Evolutionary conservation across 768 basidiomycete species (phyloP), one percentile per base, ranked within the genome.

Genomic region (Boletus eberwhitei): DNA sequence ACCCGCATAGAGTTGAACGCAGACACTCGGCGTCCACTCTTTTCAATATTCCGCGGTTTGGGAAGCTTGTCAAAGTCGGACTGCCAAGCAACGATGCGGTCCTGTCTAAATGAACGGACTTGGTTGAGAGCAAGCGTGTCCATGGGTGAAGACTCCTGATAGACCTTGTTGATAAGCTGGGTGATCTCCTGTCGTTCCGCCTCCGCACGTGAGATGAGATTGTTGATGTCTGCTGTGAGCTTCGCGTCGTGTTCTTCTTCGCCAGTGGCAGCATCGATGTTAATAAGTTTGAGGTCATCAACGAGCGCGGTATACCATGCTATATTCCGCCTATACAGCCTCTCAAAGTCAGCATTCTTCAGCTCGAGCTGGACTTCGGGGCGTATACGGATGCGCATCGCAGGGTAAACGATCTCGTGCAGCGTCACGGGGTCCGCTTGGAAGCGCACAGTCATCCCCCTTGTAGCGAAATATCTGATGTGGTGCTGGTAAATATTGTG

Each of bases 81-180:
- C 70, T 99, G 94, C 91, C 95, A 98, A n/a, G 89, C 90, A 16
- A 96, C 92, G 44, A 96, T 92, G 68, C 88, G 88, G 62, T 96
- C 93, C 73, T 98, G 96, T 43, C 94, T 80, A 55, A 85, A 86
- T 1, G 89, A 85, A 45, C 94, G 85, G 6, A 94, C 88, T 60
- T 83, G 83, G 57, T 94, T 98, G 48, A 95, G 79, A 36, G 87
- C 90, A 40, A 96, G 79, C 0, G 93, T 95, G 65, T 97, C 93
- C 19, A 82, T 88, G 48, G 92, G 83, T 1, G 82, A 63, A 0
- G 93, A 88, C 54, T 92, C 86, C 62, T 81, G 81, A 71, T 98
- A 97, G 24, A 92, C 83, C 50, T 78, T 74, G 55, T 93, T 88
- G 50, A 97, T 85, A 44, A 91, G 75, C 5, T 77, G 76, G 45